phyloP scores from a whole-genome alignment of 225 moss, liverwort and hornwort species.

The Thuidium tamariscinum region DNA sequence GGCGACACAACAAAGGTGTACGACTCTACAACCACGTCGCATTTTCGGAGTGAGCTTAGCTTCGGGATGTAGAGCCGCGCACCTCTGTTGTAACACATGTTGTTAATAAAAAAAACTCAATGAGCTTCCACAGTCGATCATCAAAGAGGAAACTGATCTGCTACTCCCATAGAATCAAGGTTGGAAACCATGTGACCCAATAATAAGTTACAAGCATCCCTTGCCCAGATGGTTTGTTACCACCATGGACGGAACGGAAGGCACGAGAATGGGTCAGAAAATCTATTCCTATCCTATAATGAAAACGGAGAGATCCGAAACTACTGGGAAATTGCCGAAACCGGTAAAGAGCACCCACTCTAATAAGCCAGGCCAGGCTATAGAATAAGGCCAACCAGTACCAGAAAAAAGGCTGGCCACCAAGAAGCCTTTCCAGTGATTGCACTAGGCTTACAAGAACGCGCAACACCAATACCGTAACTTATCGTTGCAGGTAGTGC shows the following conservation, averaged over 20 bases:
- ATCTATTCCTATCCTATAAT: background rate
- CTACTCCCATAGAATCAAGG: background rate
- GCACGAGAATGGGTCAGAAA: background rate
- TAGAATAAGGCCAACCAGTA: too few relatives aligned
- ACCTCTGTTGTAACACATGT: slow-evolving; percentile 1
- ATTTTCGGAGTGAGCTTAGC: background rate
- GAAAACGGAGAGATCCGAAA: background rate
- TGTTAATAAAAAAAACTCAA: background rate
- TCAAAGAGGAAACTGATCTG: background rate
- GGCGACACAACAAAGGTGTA: slow-evolving; percentile 24
- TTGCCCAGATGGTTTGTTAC: background rate
- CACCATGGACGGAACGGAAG: background rate
- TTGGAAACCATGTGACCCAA: background rate
- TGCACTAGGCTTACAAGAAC: background rate
- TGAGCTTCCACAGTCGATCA: background rate
- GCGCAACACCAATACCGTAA: background rate
- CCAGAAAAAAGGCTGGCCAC: background rate
- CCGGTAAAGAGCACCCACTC: background rate
- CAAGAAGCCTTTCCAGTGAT: background rate
- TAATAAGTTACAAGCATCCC: background rate
- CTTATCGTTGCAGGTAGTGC: background rate
- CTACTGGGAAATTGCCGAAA: background rate
- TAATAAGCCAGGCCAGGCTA: background rate
- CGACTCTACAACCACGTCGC: slow-evolving; percentile 36
- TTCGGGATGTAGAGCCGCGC: slow-evolving; percentile 15